phyloP scores from a whole-genome alignment of 108 stramenopile genomes.

The Nitzschia sp. region DNA sequence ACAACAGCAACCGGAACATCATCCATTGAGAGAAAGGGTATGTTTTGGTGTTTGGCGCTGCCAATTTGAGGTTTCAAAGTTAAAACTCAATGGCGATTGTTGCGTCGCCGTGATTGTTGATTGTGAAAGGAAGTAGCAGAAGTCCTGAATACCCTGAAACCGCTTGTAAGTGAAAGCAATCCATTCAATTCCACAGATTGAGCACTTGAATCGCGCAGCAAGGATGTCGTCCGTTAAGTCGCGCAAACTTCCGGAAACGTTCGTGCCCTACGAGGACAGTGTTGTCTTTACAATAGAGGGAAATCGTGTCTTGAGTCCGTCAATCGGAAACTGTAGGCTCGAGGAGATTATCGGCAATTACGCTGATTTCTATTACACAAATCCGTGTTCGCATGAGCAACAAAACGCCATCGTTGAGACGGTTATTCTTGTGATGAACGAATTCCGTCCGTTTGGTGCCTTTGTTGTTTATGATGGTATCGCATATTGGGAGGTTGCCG shows the following conservation, averaged over 20 bases:
- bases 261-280: background rate
- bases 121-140: too few species aligned
- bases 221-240: too few species aligned
- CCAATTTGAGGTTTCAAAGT: too few species aligned
- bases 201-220: too few species aligned
- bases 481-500: background rate
- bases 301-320: background rate
- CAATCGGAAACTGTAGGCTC: background rate
- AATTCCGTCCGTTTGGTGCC: background rate
- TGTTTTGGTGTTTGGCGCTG: too few species aligned
- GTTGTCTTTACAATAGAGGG: background rate
- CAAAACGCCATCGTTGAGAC: background rate
- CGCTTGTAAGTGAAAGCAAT: too few species aligned
- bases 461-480: background rate
- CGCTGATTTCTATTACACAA: background rate
- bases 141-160: too few species aligned
- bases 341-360: background rate
- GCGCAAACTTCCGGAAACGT: background rate
- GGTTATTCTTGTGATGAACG: background rate
- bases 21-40: too few species aligned
- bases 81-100: too few species aligned
- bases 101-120: too few species aligned
- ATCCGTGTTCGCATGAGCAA: background rate
- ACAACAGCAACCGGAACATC: too few species aligned
- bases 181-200: too few species aligned